Conservation (phyloP, 495 filamentous ascomycete species). For the Penicillium ochrochloron region DNA sequence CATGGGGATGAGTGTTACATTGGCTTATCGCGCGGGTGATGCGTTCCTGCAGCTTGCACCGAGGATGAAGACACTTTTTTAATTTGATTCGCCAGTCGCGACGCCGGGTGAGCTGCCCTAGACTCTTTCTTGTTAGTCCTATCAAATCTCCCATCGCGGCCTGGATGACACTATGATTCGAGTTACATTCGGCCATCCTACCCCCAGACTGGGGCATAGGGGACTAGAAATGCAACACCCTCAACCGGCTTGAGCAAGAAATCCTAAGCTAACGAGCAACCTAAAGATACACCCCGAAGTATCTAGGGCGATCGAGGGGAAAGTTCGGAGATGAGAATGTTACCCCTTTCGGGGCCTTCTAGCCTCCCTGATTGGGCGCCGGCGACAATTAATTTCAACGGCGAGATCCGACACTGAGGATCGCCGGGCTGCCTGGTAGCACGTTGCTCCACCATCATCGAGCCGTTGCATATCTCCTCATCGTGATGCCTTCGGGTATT, state of each 20-base stretch:
- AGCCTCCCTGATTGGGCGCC: conserved; percentile 6
- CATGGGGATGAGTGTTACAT: conserved; percentile 33
- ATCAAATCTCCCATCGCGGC: neutral
- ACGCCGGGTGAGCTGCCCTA: neutral
- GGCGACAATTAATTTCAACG: neutral
- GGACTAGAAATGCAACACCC: conserved; percentile 5
- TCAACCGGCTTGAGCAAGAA: neutral
- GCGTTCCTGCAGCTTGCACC: conserved; percentile 27
- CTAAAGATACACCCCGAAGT: conserved; percentile 10
- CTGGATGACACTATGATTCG: conserved; percentile 6
- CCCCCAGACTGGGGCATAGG: neutral
- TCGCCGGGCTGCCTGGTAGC: conserved; percentile 2
- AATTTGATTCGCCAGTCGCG: neutral
- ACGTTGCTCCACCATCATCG: conserved; percentile 8
- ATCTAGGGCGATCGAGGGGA: conserved; percentile 1
- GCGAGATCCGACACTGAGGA: conserved; percentile 2
- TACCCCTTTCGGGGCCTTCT: conserved; percentile 13
- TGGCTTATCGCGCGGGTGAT: conserved; percentile 19
- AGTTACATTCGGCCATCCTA: conserved; percentile 18
- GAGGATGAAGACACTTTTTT: conserved; percentile 2
- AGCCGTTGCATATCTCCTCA: neutral
- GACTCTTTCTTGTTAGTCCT: neutral
- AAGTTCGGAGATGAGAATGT: conserved; percentile 22
- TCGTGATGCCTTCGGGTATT: neutral
- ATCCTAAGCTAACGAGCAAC: neutral